Evolutionary conservation across 495 filamentous ascomycete species (phyloP), one percentile per base, ranked within the genome.

Genomic region (Talaromyces borbonicus): DNA sequence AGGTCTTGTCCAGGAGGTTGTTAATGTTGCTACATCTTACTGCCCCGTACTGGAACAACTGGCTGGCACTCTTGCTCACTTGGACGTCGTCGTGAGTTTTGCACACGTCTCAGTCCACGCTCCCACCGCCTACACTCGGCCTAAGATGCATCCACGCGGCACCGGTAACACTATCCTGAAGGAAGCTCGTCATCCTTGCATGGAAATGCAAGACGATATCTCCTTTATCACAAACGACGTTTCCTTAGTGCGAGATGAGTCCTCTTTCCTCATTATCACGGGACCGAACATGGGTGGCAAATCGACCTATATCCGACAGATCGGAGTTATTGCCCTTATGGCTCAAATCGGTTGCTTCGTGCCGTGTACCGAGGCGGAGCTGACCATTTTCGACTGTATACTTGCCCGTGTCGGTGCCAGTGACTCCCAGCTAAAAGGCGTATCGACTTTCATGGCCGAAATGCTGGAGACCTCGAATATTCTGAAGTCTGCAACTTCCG

Each of bases 241-340:
- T 22, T 78, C 75, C 25, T 77, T 99, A 53, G 65, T 76, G n/a
- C 78, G 90, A 9, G 85, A 81, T 42, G 74, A 74, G 31, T 93
- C 86, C 0, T 87, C 87, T 12, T 96, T 98, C 71, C 74, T 97
- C 11, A 93, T 96, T 67, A 96, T 95, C 65, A 98, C 92, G 1
- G 92, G 92, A 4, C 93, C 93, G 20, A 98, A 98, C 66, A 97
- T 97, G 93, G 92, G 92, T 52, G 92, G 92, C 53, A 99, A 99
- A 66, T 94, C 87, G 11, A 97, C 92, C 3, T 99, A 97, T 66
- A 99, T 99, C 61, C 85, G 93, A 8, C 90, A 95, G 59, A 95
- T 96, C 32, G 92, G 92, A 25, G 90, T 95, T 32, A 93, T 99
- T 49, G 93, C 92, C 1, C 77, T 99, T 19, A 93, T 99, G 90